phyloP scores from a whole-genome alignment of 2,329 filamentous ascomycete genomes.

The Hysterium pulicare region DNA sequence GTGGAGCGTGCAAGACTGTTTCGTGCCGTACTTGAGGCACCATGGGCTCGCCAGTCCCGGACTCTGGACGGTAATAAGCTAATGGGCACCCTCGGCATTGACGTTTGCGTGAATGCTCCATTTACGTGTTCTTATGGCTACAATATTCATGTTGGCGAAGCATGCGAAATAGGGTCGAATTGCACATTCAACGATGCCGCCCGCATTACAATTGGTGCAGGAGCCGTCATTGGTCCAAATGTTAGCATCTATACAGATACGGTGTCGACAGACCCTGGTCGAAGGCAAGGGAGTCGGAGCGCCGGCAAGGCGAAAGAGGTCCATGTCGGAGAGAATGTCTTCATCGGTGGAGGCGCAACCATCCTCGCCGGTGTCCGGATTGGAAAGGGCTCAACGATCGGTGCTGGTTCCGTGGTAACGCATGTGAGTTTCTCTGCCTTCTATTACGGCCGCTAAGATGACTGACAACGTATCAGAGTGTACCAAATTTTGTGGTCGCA shows the following conservation, averaged over 20 bases:
- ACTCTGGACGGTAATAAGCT: slow-evolving; percentile 42
- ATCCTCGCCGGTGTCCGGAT: slow-evolving; percentile 58
- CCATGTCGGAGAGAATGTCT: slow-evolving; percentile 70
- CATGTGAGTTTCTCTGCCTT: slow-evolving; percentile 41
- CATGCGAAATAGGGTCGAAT: slow-evolving; percentile 77
- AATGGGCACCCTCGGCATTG: slow-evolving; percentile 64
- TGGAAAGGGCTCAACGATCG: slow-evolving; percentile 52
- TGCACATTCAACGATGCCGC: slow-evolving; percentile 87
- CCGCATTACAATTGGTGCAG: slow-evolving; percentile 74
- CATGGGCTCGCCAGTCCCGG: slow-evolving; percentile 27
- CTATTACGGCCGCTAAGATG: slow-evolving; percentile 27
- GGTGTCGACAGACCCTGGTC: slow-evolving; percentile 68
- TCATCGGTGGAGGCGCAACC: slow-evolving; percentile 60
- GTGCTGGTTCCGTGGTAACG: slow-evolving; percentile 54
- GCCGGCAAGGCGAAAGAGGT: slow-evolving; percentile 68
- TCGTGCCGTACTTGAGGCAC: slow-evolving; percentile 67
- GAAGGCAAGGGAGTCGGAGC: slow-evolving; percentile 70
- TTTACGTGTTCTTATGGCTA: slow-evolving; percentile 96
- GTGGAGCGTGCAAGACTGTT: slow-evolving; percentile 68
- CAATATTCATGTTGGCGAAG: slow-evolving; percentile 83
- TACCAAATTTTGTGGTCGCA: slow-evolving; percentile 46
- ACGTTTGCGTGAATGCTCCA: slow-evolving; percentile 77
- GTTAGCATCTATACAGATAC: slow-evolving; percentile 81
- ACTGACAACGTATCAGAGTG: slow-evolving; percentile 35
- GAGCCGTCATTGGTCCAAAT: slow-evolving; percentile 68